Evolutionary conservation across 2,329 filamentous ascomycete species (phyloP), one percentile per base, ranked within the genome.

Genomic region (Bertia moriformis): DNA sequence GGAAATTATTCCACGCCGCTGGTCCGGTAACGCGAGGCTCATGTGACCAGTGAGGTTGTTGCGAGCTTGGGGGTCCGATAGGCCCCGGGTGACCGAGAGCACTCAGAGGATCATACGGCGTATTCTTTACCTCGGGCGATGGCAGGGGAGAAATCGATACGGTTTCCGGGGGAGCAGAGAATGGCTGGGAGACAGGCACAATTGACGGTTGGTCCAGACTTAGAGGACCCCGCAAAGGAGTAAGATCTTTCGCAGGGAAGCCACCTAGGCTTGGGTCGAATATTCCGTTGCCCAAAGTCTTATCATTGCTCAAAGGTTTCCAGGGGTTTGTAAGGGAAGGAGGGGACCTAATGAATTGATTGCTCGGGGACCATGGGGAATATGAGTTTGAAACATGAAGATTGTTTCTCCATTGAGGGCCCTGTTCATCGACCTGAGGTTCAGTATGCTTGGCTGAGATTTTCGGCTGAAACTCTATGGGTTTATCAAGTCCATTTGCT

Each of bases 211-310:
- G 49, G 19, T 48, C 44, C 18, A 63, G 50, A 37, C 54, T 52
- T 22, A 63, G 54, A 42, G 55, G 52, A 38, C 49, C 51, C 39
- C 61, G 59, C n/a, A 63, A 54, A n/a, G n/a, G n/a, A 42, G 52
- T 45, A 19, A 60, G 45, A 42, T 65, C 57, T 35, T 62, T 60
- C 30, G 62, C 51, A 36, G 67, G 58, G 40, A 67, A 68, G 30
- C 62, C 61, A 22, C 60, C 60, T 40, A 71, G 64, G 41, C 55
- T 57, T 42, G 63, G 64, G 44, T 75, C 71, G 46, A 79, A 79
- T 2, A 72, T 75, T 19, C 73, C 74, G 53, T 78, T 79, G 14
- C 74, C 74, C 30, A 79, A 63, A 18, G 69, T 67, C 47, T 69
- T 66, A 44, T 73, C 68, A 47, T 63, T 63, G 39, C 59, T 65